Evolutionary conservation across 164 flowering plant species (phyloP).

Genomic region (Dillenia turbinata): DNA sequence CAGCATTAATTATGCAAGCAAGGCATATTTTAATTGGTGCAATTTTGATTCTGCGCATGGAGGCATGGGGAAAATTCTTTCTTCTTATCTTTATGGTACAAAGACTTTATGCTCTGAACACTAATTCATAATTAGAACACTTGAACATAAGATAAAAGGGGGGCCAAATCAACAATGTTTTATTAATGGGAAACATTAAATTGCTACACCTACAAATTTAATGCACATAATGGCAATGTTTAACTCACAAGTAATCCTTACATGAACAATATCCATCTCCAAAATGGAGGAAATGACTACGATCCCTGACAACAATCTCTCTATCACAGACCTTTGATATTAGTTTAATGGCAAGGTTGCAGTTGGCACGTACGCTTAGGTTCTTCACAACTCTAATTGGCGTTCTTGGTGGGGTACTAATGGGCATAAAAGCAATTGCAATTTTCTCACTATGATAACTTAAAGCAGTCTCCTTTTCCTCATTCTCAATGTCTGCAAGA

Average conservation of each 20-base stretch:
- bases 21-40: too few species aligned
- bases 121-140: too few species aligned
- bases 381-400: constrained; percentile 34
- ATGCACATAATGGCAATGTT: too few species aligned
- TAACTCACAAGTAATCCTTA: constrained; percentile 27
- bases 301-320: constrained; percentile 31
- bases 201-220: too few species aligned
- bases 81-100: too few species aligned
- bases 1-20: too few species aligned
- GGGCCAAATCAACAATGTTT: too few species aligned
- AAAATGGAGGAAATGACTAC: constrained; percentile 34
- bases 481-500: constrained; percentile 32
- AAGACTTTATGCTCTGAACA: too few species aligned
- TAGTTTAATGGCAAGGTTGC: constrained; percentile 29
- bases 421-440: constrained; percentile 30
- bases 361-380: constrained; percentile 30
- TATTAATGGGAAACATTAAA: too few species aligned
- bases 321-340: constrained; percentile 23
- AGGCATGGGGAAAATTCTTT: too few species aligned
- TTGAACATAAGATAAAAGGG: too few species aligned
- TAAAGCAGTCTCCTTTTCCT: constrained; percentile 30
- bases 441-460: constrained; percentile 36
- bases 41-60: too few species aligned
- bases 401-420: constrained; percentile 15
- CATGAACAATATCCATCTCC: constrained; percentile 33